Conservation (phyloP, 495 filamentous ascomycete species). For the Haplographium delicatum region DNA sequence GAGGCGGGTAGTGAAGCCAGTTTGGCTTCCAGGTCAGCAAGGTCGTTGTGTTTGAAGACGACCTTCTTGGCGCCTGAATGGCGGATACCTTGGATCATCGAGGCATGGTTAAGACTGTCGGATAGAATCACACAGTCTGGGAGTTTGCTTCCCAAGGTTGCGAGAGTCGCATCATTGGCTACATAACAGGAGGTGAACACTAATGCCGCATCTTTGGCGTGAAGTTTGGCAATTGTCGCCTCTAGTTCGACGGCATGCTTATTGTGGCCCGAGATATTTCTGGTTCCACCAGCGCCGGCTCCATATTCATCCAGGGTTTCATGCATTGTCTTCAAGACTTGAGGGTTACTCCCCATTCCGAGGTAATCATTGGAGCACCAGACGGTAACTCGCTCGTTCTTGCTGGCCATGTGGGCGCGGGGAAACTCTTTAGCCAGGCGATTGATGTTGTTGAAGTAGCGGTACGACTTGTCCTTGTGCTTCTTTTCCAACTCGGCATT, state of each 20-base stretch:
- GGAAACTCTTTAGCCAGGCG: conserved; percentile 94
- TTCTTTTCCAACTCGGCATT: conserved; percentile 88
- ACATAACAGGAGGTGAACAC: conserved; percentile 98
- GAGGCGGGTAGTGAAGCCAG: conserved; percentile 78
- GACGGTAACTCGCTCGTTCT: conserved; percentile 87
- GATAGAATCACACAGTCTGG: conserved; percentile 94
- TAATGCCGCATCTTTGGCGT: conserved; percentile 82
- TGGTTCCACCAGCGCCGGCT: conserved; percentile 89
- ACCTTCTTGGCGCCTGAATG: conserved; percentile 95
- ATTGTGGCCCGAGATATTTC: conserved; percentile 98
- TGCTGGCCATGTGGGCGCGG: conserved; percentile 79
- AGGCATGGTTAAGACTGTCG: conserved; percentile 94
- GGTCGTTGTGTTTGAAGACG: conserved; percentile 97
- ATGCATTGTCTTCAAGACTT: conserved; percentile 90
- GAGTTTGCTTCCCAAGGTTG: conserved; percentile 91
- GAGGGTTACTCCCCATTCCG: conserved; percentile 88
- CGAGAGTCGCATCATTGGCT: conserved; percentile 95
- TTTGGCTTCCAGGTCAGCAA: conserved; percentile 84
- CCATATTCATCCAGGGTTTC: conserved; percentile 91
- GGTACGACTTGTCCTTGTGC: conserved; percentile 98
- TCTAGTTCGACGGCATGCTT: conserved; percentile 86
- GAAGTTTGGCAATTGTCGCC: conserved; percentile 77
- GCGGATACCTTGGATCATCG: conserved; percentile 98
- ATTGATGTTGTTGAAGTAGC: conserved; percentile 99
- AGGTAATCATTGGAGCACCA: conserved; percentile 99